Evolutionary conservation across 2,329 filamentous ascomycete genomes (phyloP).

Genomic region (Monilinia aucupariae): DNA sequence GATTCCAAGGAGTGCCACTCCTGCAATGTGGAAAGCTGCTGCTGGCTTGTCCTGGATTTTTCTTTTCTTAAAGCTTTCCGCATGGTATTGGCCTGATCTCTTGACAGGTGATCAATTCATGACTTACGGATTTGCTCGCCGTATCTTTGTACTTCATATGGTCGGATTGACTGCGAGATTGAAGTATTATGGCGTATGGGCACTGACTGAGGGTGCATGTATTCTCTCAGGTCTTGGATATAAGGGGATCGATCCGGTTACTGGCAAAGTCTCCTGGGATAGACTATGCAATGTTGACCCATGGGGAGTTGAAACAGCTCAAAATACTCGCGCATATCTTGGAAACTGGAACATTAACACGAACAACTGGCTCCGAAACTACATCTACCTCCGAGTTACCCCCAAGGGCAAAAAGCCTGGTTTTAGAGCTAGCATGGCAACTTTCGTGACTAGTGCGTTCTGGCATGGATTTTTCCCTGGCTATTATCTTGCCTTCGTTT

Average conservation of each 20-base stretch:
- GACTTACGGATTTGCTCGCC: constrained; percentile 61
- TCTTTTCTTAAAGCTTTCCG: constrained; percentile 66
- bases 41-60: constrained; percentile 74
- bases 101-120: constrained; percentile 63
- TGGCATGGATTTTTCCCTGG: constrained; percentile 99
- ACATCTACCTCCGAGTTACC: constrained; percentile 90
- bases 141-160: constrained; percentile 78
- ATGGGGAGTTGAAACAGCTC: constrained; percentile 77
- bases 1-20: constrained; percentile 85
- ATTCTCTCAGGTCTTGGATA: constrained; percentile 92
- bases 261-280: constrained; percentile 84
- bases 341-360: constrained; percentile 99
- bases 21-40: constrained; percentile 70
- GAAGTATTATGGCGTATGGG: constrained; percentile 98
- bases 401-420: constrained; percentile 94
- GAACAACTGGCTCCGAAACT: constrained; percentile 93
- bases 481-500: constrained; percentile 86
- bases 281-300: constrained; percentile 85
- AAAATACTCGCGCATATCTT: constrained; percentile 88
- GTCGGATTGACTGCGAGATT: constrained; percentile 73
- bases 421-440: constrained; percentile 88
- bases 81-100: constrained; percentile 58
- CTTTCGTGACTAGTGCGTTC: constrained; percentile 88
- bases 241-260: constrained; percentile 81
- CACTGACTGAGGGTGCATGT: constrained; percentile 85